phyloP scores from a whole-genome alignment of 805 yeast species.

The Sungouiozyma intestinalis region DNA sequence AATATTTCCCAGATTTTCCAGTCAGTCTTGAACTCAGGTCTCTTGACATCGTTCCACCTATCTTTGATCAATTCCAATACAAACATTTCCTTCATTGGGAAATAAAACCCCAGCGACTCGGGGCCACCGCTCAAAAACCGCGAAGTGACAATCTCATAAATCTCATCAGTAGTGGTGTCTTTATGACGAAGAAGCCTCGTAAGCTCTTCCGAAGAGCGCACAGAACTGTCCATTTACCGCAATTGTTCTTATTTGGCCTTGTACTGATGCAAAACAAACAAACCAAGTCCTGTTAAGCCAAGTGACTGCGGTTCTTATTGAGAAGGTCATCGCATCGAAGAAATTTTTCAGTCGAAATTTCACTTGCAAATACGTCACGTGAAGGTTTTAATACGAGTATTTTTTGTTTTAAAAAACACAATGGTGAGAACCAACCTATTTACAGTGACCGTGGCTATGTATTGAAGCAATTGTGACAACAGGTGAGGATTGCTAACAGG shows the following conservation, averaged over 20 bases:
- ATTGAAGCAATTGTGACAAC: too few relatives aligned
- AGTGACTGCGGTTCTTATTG: too few relatives aligned
- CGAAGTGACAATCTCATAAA: conserved; percentile 29
- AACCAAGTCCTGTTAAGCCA: too few relatives aligned
- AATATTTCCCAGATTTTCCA: conserved; percentile 43
- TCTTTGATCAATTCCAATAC: conserved; percentile 51
- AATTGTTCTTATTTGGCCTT: too few relatives aligned
- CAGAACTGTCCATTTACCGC: not conserved
- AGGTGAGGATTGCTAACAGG: too few relatives aligned
- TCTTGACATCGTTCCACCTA: conserved; percentile 42
- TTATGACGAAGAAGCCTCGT: conserved; percentile 52
- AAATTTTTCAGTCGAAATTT: not conserved
- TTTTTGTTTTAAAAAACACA: not conserved
- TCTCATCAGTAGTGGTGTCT: conserved; percentile 33
- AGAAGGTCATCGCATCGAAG: conserved; percentile 2
- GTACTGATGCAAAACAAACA: too few relatives aligned
- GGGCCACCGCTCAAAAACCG: conserved; percentile 21
- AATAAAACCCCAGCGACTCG: conserved; percentile 25
- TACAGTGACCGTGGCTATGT: too few relatives aligned
- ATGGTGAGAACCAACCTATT: not conserved
- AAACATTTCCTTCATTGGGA: conserved; percentile 48
- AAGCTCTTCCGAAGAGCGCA: conserved; percentile 37
- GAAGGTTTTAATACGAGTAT: too few relatives aligned
- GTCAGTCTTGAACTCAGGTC: conserved; percentile 34
- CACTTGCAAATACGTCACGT: not conserved